Conservation (phyloP, 495 filamentous ascomycete species). For the Lasiosphaeriaceae sp. region DNA sequence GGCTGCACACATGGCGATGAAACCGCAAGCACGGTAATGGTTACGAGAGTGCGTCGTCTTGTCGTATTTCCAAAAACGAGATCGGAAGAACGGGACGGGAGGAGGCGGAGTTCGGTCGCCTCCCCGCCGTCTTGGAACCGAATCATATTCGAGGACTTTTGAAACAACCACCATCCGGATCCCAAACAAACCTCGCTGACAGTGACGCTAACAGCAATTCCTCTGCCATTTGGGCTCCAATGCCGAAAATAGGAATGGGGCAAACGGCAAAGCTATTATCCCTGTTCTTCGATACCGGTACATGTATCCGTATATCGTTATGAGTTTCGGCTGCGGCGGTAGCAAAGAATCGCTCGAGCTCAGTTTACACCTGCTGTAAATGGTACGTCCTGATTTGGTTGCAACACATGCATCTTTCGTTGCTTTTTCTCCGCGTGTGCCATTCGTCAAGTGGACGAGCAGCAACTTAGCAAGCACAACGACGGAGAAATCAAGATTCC, state of each 20-base stretch:
- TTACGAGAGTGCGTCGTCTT: too few relatives aligned
- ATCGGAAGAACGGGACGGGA: neutral
- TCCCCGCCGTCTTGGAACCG: conserved; percentile 6
- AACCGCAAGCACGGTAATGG: too few relatives aligned
- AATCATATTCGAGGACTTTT: conserved; percentile 2
- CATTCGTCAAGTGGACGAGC: neutral
- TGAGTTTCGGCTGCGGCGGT: neutral
- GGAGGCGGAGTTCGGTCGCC: neutral
- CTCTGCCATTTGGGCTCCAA: too few relatives aligned
- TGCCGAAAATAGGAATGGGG: too few relatives aligned
- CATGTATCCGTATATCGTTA: neutral
- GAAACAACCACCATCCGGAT: neutral
- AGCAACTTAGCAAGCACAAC: neutral
- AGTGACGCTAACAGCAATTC: too few relatives aligned
- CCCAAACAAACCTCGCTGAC: too few relatives aligned
- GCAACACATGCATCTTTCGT: neutral
- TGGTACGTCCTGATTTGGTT: neutral
- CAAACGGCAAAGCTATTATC: too few relatives aligned
- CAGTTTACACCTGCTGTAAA: neutral
- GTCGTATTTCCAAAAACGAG: neutral
- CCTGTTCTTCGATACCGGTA: too few relatives aligned
- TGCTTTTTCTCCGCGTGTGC: neutral
- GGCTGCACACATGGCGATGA: too few relatives aligned
- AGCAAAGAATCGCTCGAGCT: neutral
- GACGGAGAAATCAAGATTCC: neutral